Base-by-base conservation (phyloP, 2,329 filamentous ascomycete species). In the Colletotrichum kahawae region DNA sequence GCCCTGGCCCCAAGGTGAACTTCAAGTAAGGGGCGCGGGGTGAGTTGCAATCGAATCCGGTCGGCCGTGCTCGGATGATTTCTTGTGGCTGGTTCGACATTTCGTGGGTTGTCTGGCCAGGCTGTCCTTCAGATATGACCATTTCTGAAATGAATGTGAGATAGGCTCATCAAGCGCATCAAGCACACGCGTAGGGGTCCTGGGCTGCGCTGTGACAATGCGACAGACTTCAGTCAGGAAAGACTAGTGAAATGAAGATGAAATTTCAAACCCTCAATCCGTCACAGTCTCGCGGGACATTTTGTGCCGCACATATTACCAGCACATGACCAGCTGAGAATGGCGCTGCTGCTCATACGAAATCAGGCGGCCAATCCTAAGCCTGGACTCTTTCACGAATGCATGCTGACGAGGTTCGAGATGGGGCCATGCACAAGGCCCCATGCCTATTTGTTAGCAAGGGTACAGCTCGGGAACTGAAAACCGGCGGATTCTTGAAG, bases 401-500 rank as follows among this genome's bases (percentile, higher is more conserved):
- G 43, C 43, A 48, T 13, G 43, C 43, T 48, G 43, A 48, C 43
- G n/a, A 48, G n/a, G 2, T 21, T 48, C 43, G 9, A 10, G 12
- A 48, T 21, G 43, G 43, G 43, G 43, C n/a, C 7, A 3, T 2
- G 43, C 18, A 12, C 38, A 21, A 7, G 43, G 10, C 43, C 43
- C 18, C 43, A 2, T 48, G 43, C n/a, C 10, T 0, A 2, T 48
- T 21, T 1, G 12, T 21, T 12, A 4, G n/a, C 43, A n/a, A 48
- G 43, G 10, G n/a, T 48, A 7, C n/a, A 1, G 18, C 18, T 18
- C n/a, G n/a, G 18, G 9, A 12, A 7, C 2, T 8, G 16, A 13
- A 10, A n/a, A 5, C n/a, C 18, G 1, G 3, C n/a, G 4, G 3
- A 21, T 10, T 18, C 10, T 12, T 3, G n/a, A 21, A 12, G 9